phyloP scores from a whole-genome alignment of 352 stramenopile species.

The Phytophthora citrophthora region DNA sequence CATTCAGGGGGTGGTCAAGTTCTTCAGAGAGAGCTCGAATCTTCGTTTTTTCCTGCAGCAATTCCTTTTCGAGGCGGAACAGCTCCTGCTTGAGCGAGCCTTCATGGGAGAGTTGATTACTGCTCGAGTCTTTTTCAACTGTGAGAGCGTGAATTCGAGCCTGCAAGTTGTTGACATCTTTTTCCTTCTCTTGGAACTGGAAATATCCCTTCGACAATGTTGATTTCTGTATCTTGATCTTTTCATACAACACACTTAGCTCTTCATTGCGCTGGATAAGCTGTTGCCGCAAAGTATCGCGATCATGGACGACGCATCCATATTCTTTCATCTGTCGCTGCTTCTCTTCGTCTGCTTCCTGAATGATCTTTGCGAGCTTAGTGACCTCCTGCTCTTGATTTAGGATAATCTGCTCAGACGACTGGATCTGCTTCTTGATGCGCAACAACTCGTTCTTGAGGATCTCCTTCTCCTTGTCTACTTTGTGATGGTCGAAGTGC shows the following conservation, averaged over 20 bases:
- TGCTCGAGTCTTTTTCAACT: slow-evolving; percentile 67
- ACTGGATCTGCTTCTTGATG: slow-evolving; percentile 92
- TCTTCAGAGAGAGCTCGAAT: slow-evolving; percentile 90
- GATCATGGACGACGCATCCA: slow-evolving; percentile 83
- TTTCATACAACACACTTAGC: slow-evolving; percentile 89
- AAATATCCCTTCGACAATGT: slow-evolving; percentile 79
- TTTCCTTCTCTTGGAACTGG: slow-evolving; percentile 74
- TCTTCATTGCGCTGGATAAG: slow-evolving; percentile 91
- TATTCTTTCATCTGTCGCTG: slow-evolving; percentile 89
- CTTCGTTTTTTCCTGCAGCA: slow-evolving; percentile 87
- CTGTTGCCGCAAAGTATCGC: slow-evolving; percentile 85
- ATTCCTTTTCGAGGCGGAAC: slow-evolving; percentile 71
- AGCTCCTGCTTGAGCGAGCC: slow-evolving; percentile 65
- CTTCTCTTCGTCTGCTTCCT: slow-evolving; percentile 91
- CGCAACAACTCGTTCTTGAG: slow-evolving; percentile 91
- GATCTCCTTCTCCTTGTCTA: slow-evolving; percentile 93
- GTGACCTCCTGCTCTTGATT: slow-evolving; percentile 87
- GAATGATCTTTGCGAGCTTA: slow-evolving; percentile 90
- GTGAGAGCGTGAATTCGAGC: slow-evolving; percentile 63
- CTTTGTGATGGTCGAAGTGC: slow-evolving; percentile 94
- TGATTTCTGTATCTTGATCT: slow-evolving; percentile 93
- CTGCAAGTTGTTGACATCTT: slow-evolving; percentile 62
- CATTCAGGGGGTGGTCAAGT: slow-evolving; percentile 91
- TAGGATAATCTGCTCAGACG: slow-evolving; percentile 87
- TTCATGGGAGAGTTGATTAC: slow-evolving; percentile 68